phyloP scores from a whole-genome alignment of 2,329 filamentous ascomycete species.

The Monilinia aucupariae region DNA sequence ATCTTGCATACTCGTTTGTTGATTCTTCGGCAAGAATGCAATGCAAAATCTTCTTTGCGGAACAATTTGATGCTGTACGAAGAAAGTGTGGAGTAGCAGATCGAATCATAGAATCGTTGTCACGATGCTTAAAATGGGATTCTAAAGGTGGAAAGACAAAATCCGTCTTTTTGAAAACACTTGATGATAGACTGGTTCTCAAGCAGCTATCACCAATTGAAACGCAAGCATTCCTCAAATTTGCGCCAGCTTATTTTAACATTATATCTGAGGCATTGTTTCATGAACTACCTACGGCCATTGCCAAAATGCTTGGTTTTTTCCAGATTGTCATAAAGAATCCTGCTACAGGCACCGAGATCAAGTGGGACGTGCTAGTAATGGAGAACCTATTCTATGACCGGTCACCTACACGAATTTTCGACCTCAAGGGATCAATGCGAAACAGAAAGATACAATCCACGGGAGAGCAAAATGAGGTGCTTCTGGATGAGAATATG shows the following conservation, averaged over 20 bases:
- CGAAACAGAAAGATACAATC: conserved; percentile 95
- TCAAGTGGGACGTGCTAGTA: conserved; percentile 87
- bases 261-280: conserved; percentile 97
- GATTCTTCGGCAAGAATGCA: conserved; percentile 92
- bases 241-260: conserved; percentile 93
- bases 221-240: conserved; percentile 87
- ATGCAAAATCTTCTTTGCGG: conserved; percentile 97
- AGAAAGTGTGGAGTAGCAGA: conserved; percentile 90
- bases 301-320: conserved; percentile 98
- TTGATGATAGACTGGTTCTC: conserved; percentile 82
- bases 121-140: conserved; percentile 95
- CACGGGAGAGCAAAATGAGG: conserved; percentile 93
- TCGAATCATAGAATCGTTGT: conserved; percentile 90
- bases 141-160: conserved; percentile 97
- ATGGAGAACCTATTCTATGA: conserved; percentile 99
- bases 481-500: conserved; percentile 96
- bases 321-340: conserved; percentile 98
- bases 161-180: conserved; percentile 91
- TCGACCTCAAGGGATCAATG: conserved; percentile 98
- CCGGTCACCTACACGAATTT: conserved; percentile 78
- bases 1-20: conserved; percentile 92
- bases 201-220: conserved; percentile 84
- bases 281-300: conserved; percentile 89
- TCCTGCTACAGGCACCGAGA: conserved; percentile 81
- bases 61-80: conserved; percentile 92